These are phyloP conservation scores for Cicer cuneatum DNA, from an alignment of 306 rosid species.

Conservation along the genomic window DNA sequence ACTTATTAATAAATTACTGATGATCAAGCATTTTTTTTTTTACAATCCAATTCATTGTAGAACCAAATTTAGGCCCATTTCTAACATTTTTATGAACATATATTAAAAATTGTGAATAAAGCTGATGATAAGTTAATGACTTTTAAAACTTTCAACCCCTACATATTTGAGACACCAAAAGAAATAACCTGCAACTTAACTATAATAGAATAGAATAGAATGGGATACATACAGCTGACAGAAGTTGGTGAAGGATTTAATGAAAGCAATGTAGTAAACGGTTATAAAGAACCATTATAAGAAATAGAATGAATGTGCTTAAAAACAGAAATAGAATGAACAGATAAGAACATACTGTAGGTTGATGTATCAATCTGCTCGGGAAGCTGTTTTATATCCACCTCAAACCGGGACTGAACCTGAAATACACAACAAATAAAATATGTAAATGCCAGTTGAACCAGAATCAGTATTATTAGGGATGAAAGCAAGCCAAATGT, in stretches of 20 bases:
- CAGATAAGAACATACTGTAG: constrained; percentile 68
- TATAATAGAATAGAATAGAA: not conserved
- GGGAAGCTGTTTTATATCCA: constrained; percentile 94
- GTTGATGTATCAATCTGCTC: constrained; percentile 98
- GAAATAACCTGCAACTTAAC: not conserved
- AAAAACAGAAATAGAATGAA: not conserved
- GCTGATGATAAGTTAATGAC: not conserved
- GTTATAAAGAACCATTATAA: not conserved
- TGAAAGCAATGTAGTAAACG: not conserved
- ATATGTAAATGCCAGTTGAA: constrained; percentile 24
- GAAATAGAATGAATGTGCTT: not conserved
- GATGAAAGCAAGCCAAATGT: not conserved
- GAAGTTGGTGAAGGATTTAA: not conserved
- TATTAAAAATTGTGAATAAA: not conserved
- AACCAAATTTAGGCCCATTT: not conserved
- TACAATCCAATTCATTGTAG: not conserved
- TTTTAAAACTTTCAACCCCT: not conserved
- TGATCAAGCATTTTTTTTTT: not conserved
- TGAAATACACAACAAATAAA: constrained; percentile 42
- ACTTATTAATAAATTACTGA: not conserved
- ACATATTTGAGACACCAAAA: not conserved
- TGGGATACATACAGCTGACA: not conserved
- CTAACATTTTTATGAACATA: not conserved
- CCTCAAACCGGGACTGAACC: constrained; percentile 99
- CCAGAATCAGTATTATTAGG: not conserved